These are phyloP conservation scores for Fereydounia khargensis DNA, from an alignment of 1,284 basidiomycete genomes.

Conservation along the genomic window DNA sequence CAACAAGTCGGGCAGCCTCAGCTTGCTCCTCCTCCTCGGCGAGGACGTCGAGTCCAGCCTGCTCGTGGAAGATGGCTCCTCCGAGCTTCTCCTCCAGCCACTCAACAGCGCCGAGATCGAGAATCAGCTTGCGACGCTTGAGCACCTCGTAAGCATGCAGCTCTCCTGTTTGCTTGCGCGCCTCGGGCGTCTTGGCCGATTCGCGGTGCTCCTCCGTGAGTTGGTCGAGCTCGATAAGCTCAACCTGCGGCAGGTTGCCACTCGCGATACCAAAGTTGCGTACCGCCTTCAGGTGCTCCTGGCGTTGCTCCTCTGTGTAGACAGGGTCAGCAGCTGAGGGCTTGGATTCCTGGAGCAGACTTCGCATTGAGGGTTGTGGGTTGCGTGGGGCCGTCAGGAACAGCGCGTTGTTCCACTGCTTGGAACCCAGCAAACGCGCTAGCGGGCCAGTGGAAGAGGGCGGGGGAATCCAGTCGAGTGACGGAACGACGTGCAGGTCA, in stretches of 20 bases:
- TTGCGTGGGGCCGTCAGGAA: slow-evolving; percentile 53
- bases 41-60: slow-evolving; percentile 9
- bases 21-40: slow-evolving; percentile 3
- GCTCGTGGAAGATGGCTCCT: slow-evolving; percentile 47
- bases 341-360: slow-evolving; percentile 14
- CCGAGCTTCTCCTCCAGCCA: slow-evolving; percentile 57
- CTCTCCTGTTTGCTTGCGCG: slow-evolving; percentile 55
- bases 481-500: slow-evolving; percentile 70
- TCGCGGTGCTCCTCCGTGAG: slow-evolving; percentile 36
- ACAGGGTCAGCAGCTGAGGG: slow-evolving; percentile 44
- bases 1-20: too few species aligned
- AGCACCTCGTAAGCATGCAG: slow-evolving; percentile 56
- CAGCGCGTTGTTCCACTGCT: slow-evolving; percentile 47
- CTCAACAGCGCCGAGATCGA: slow-evolving; percentile 56
- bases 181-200: slow-evolving; percentile 33
- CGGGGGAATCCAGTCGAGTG: slow-evolving; percentile 59
- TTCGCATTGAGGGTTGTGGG: slow-evolving; percentile 22
- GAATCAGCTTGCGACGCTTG: slow-evolving; percentile 38
- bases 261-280: slow-evolving; percentile 45
- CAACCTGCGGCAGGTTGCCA: slow-evolving; percentile 44
- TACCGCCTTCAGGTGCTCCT: slow-evolving; percentile 31
- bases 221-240: slow-evolving; percentile 47
- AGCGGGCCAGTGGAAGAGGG: slow-evolving; percentile 45
- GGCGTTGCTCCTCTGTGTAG: slow-evolving; percentile 40
- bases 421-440: slow-evolving; percentile 35